Evolutionary conservation across 305 asterid genomes (phyloP).

Genomic region (Salvia sclarea): DNA sequence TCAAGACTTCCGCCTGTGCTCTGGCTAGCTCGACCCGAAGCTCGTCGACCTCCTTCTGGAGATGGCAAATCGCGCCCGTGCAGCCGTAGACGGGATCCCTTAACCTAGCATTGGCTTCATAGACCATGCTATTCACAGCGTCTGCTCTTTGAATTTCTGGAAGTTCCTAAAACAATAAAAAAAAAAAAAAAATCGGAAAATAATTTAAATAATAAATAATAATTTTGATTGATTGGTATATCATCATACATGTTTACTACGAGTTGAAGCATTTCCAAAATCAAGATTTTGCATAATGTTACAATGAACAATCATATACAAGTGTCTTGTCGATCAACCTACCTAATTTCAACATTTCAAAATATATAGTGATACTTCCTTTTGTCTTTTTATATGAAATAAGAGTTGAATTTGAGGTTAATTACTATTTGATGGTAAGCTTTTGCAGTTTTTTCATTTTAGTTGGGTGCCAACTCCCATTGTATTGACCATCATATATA

Average conservation of each 20-base stretch:
- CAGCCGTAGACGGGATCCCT: constrained; percentile 72
- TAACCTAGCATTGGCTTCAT: constrained; percentile 64
- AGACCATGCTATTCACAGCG: constrained; percentile 67
- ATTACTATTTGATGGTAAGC: constrained; percentile 13
- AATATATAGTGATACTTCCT: background rate
- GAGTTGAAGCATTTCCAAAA: background rate
- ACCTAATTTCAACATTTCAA: background rate
- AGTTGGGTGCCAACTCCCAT: constrained; percentile 39
- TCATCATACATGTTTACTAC: background rate
- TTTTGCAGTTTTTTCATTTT: constrained; percentile 17
- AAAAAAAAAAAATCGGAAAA: background rate
- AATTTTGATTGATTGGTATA: too few relatives aligned
- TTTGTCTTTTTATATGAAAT: background rate
- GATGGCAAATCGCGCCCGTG: constrained; percentile 55
- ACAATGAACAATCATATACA: too few relatives aligned
- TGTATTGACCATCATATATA: constrained; percentile 36
- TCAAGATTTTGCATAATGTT: background rate
- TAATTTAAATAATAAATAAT: background rate
- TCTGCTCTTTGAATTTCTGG: constrained; percentile 56
- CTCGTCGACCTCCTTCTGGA: constrained; percentile 51
- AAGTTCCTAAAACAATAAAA: constrained; percentile 30
- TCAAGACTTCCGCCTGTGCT: constrained; percentile 51
- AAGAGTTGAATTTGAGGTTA: constrained; percentile 27
- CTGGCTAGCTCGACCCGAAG: constrained; percentile 57
- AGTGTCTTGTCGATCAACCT: too few relatives aligned